phyloP scores from a whole-genome alignment of 805 yeast species.

The Ogataea haglerorum region DNA sequence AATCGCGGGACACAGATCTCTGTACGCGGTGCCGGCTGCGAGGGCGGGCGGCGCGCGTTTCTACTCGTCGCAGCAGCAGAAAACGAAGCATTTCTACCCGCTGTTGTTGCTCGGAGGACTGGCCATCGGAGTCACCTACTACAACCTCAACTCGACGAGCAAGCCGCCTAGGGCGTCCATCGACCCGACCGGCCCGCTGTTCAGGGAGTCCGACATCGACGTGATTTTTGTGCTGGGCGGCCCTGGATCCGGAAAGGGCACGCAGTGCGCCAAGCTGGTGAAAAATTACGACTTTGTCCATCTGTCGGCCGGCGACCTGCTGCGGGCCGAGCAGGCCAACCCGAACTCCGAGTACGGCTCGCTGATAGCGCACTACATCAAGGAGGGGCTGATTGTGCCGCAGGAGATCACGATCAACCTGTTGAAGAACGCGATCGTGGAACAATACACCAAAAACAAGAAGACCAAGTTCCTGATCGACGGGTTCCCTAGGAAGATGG shows the following conservation, averaged over 20 bases:
- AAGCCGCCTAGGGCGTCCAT: slow-evolving; percentile 34
- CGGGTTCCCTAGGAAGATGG: slow-evolving; percentile 98
- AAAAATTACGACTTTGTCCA: slow-evolving; percentile 79
- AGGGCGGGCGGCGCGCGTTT: not conserved
- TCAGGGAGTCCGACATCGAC: slow-evolving; percentile 62
- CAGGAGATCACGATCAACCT: slow-evolving; percentile 86
- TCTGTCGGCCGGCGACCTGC: slow-evolving; percentile 92
- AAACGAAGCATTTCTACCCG: slow-evolving; percentile 25
- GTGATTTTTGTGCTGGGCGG: slow-evolving; percentile 94
- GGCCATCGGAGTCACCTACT: slow-evolving; percentile 33
- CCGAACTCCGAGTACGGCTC: slow-evolving; percentile 81
- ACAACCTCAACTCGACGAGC: slow-evolving; percentile 26
- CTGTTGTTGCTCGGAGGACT: slow-evolving; percentile 27
- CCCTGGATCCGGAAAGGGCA: slow-evolving; percentile 97
- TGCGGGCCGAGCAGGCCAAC: slow-evolving; percentile 87
- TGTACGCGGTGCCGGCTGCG: not conserved
- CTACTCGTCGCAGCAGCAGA: slow-evolving; percentile 13
- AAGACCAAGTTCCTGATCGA: slow-evolving; percentile 74
- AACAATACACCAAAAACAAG: slow-evolving; percentile 42
- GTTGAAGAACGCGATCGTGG: slow-evolving; percentile 73
- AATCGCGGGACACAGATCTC: not conserved
- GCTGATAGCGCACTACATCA: slow-evolving; percentile 77
- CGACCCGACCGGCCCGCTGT: slow-evolving; percentile 35
- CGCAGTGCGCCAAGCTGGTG: slow-evolving; percentile 88
- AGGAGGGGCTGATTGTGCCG: slow-evolving; percentile 89